Base-by-base conservation (phyloP, 441 rosid genomes). In the Theobroma grandiflorum region DNA sequence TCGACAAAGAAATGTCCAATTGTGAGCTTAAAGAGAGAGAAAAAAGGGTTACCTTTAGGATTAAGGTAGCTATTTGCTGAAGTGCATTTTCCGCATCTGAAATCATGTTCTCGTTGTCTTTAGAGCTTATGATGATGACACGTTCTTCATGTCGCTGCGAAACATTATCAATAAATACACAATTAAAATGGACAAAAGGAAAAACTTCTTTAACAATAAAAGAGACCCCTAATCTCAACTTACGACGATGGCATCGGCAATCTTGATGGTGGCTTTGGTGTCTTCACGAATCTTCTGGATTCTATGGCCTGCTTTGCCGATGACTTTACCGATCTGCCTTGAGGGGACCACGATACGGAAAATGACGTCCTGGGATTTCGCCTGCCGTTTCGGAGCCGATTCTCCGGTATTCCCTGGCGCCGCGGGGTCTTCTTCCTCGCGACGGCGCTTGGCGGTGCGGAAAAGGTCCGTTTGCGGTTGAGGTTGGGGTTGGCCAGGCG, bases 261-360 rank as follows among this genome's bases (percentile, higher is more conserved):
- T 90, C 80, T 90, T 92, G 78, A 92, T 79, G 18, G 91, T 88
- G 45, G 96, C 94, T 83, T 85, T 90, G 37, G 93, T 88, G 20
- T 87, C 91, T 83, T 90, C 96, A 47, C 93, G 91, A 81, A 92
- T 88, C 87, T 84, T 87, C 88, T 92, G 91, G 75, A 92, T 90
- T 42, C 92, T 87, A 66, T 87, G 84, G 10, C 94, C 94, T 64
- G 84, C 89, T 80, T 88, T 90, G 37, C 95, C 95, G 47, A 92
- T 92, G 26, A 90, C 92, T 75, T 92, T 92, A 38, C 96, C 94
- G 87, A 92, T 88, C 91, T 92, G 91, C 77, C 86, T 82, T 58
- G 94, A 90, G 31, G 94, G 94, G 3, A 90, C 91, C 4, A 90
- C 84, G 50, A 90, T 88, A 78, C 94, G 87, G 61, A 86, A 92